Percentiles rank a stretch among this genome's conserved stretches.
phyloP scores from a whole-genome alignment of 176 grass and related monocot species.

The Avena atlantica region DNA sequence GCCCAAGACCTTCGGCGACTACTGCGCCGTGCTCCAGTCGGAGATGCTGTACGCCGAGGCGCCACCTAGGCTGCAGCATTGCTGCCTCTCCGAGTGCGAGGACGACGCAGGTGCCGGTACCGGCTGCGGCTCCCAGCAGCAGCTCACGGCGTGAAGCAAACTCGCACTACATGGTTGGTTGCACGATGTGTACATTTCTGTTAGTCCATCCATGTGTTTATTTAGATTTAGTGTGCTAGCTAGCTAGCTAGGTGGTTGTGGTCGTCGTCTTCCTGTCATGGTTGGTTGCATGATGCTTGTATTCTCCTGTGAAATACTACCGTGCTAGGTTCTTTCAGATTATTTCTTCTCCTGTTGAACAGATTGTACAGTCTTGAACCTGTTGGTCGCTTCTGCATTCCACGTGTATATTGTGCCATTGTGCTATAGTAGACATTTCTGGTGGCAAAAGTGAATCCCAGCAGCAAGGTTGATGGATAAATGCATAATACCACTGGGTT shows the following conservation, averaged over 20 bases:
- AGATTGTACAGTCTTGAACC: conserved; percentile 39
- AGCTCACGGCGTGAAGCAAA: conserved; percentile 52
- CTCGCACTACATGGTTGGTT: not conserved
- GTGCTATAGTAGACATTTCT: not conserved
- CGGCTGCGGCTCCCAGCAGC: conserved; percentile 41
- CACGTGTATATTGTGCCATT: not conserved
- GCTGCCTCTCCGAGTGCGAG: conserved; percentile 59
- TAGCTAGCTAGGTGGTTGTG: conserved; percentile 1
- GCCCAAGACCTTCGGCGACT: conserved; percentile 57
- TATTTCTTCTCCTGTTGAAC: conserved; percentile 16
- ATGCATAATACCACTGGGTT: not conserved
- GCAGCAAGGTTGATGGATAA: not conserved
- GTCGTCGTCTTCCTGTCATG: conserved; percentile 17
- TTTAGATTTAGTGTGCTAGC: not conserved
- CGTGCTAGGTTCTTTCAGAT: not conserved
- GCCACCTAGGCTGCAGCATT: conserved; percentile 47
- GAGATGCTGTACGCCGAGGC: conserved; percentile 48
- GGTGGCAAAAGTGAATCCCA: conserved; percentile 26
- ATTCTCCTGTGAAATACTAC: conserved; percentile 21
- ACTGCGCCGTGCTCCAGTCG: conserved; percentile 59
- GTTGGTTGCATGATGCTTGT: conserved; percentile 21
- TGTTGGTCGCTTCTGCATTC: conserved; percentile 25
- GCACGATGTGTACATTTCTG: not conserved
- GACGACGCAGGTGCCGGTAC: conserved; percentile 41
- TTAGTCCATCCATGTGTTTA: not conserved